Conservation (phyloP, 805 yeast genomes). For the Sugiyamaella boreocaroliniensis region DNA sequence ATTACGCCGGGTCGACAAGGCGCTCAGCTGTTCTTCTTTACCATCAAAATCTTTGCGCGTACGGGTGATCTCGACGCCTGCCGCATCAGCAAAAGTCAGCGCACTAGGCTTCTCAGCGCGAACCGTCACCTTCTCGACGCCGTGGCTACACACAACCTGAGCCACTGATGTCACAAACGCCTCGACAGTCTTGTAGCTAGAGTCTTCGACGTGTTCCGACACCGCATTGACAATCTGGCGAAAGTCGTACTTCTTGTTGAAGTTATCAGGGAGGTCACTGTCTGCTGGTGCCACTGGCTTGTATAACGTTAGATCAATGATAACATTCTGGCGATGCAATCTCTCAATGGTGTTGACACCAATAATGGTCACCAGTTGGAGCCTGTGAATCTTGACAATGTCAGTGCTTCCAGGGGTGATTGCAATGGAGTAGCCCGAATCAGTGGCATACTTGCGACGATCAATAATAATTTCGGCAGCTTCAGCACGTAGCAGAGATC, state of each 20-base stretch:
- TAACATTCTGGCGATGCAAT: slow-evolving; percentile 67
- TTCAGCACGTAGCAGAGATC: slow-evolving; percentile 55
- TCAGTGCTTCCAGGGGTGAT: slow-evolving; percentile 24
- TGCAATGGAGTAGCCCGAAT: slow-evolving; percentile 13
- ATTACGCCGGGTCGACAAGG: slow-evolving; percentile 1
- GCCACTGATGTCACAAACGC: slow-evolving; percentile 76
- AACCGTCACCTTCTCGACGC: slow-evolving; percentile 43
- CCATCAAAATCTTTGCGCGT: slow-evolving; percentile 36
- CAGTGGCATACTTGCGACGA: slow-evolving; percentile 26
- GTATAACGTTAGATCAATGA: slow-evolving; percentile 47
- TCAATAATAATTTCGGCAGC: slow-evolving; percentile 38
- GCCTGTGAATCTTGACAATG: slow-evolving; percentile 39
- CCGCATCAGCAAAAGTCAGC: slow-evolving; percentile 76
- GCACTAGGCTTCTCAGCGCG: slow-evolving; percentile 84
- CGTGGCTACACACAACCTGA: slow-evolving; percentile 42
- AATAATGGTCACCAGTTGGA: slow-evolving; percentile 66
- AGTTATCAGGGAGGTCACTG: slow-evolving; percentile 5
- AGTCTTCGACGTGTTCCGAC: slow-evolving; percentile 57
- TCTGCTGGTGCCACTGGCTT: slow-evolving; percentile 25
- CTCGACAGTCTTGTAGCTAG: slow-evolving; percentile 87
- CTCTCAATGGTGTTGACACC: slow-evolving; percentile 94
- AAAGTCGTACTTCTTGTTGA: slow-evolving; percentile 31
- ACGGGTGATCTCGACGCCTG: slow-evolving; percentile 72
- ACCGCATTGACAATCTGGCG: slow-evolving; percentile 43
- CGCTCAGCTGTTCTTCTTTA: slow-evolving; percentile 1